A percentile compares a stretch with the other conserved stretches of the same genome.
Evolutionary conservation across 1,284 basidiomycete genomes (phyloP).

Genomic region (Cryptococcus maquisensis): DNA sequence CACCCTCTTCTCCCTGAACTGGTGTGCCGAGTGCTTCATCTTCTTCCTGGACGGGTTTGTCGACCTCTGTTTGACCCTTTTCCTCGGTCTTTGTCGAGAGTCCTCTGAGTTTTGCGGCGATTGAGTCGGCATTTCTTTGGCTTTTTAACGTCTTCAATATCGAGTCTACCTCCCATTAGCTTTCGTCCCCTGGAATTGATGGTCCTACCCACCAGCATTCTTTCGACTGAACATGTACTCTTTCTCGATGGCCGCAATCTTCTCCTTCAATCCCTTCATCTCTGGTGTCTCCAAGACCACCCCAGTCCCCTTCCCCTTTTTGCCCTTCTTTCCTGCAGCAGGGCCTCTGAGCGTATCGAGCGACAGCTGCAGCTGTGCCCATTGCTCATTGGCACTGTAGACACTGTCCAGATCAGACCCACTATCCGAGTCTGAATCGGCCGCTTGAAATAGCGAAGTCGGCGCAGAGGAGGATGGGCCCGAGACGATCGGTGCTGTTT

Average conservation of each 20-base stretch:
- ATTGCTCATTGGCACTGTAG: constrained; percentile 33
- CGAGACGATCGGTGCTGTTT: no score
- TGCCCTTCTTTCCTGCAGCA: constrained; percentile 26
- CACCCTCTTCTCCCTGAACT: not conserved
- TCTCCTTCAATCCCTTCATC: constrained; percentile 55
- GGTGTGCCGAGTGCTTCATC: not conserved
- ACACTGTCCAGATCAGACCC: constrained; percentile 67
- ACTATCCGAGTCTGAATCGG: constrained; percentile 27
- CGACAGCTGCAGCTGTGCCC: constrained; percentile 56
- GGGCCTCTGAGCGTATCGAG: constrained; percentile 29
- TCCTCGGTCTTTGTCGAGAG: not conserved
- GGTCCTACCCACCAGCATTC: constrained; percentile 53
- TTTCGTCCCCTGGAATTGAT: no score
- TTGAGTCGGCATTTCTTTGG: constrained; percentile 53
- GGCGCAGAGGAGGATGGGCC: not conserved
- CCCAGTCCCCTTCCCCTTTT: constrained; percentile 39
- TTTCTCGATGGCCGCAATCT: constrained; percentile 57
- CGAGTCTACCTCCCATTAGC: constrained; percentile 49
- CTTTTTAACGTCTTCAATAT: constrained; percentile 59
- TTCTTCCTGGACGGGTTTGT: not conserved
- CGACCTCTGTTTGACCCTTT: not conserved
- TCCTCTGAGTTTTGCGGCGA: constrained; percentile 59
- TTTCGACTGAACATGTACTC: constrained; percentile 72
- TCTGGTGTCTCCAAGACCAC: constrained; percentile 46
- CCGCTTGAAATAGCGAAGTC: constrained; percentile 30